phyloP scores from a whole-genome alignment of 805 yeast genomes.

The Spathaspora girioi region DNA sequence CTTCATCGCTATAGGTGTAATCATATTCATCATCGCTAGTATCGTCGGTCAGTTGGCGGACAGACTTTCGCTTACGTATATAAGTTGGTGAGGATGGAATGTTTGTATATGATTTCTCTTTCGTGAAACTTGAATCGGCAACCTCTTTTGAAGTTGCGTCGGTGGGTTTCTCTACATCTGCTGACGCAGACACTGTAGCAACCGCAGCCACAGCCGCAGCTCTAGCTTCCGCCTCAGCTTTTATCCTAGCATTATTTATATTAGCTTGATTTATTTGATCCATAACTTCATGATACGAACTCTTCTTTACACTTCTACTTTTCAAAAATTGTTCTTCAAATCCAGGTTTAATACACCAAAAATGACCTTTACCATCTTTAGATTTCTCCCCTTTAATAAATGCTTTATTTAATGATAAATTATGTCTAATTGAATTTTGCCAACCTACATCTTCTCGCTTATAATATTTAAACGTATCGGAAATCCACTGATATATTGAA shows the following conservation, averaged over 20 bases:
- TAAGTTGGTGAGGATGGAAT: slow-evolving; percentile 31
- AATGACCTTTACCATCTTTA: slow-evolving; percentile 86
- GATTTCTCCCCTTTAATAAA: slow-evolving; percentile 89
- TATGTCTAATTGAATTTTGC: slow-evolving; percentile 97
- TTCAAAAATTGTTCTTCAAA: slow-evolving; percentile 76
- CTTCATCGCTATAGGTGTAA: slow-evolving; percentile 15
- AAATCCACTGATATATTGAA: slow-evolving; percentile 90
- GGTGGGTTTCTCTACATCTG: not conserved
- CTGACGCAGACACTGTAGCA: not conserved
- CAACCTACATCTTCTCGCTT: slow-evolving; percentile 86
- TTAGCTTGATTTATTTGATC: slow-evolving; percentile 28
- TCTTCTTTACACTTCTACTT: slow-evolving; percentile 48
- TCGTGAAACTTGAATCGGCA: not conserved
- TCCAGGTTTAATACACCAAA: slow-evolving; percentile 88
- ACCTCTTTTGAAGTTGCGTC: not conserved
- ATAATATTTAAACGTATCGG: slow-evolving; percentile 79
- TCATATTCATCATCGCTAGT: slow-evolving; percentile 2
- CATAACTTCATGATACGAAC: slow-evolving; percentile 41
- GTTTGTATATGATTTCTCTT: slow-evolving; percentile 15
- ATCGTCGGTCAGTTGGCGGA: slow-evolving; percentile 3
- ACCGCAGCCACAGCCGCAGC: slow-evolving; percentile 1
- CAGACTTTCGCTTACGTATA: slow-evolving; percentile 3
- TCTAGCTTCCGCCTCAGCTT: slow-evolving; percentile 6
- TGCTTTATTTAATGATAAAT: slow-evolving; percentile 87
- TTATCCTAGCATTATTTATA: slow-evolving; percentile 6